Evolutionary conservation across 2,329 filamentous ascomycete genomes (phyloP).

Genomic region (Venturia carpophila): DNA sequence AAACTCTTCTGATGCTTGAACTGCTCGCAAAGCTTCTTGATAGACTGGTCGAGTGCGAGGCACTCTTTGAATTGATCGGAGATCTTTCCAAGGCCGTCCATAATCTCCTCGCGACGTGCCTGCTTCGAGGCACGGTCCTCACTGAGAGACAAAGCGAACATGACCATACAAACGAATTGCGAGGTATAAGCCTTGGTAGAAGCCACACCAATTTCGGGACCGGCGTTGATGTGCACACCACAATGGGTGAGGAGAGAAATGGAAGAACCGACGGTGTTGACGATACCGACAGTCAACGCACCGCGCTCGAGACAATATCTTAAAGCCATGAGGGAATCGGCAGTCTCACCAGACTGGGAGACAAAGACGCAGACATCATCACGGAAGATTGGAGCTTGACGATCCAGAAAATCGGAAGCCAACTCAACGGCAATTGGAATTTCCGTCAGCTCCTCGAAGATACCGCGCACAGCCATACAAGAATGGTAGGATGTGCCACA

Average conservation of each 20-base stretch:
- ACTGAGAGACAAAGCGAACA: constrained; percentile 94
- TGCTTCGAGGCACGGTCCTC: constrained; percentile 96
- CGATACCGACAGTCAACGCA: constrained; percentile 92
- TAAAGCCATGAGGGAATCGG: constrained; percentile 93
- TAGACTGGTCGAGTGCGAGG: constrained; percentile 80
- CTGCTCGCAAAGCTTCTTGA: constrained; percentile 89
- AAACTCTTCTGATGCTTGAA: constrained; percentile 98
- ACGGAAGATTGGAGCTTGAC: constrained; percentile 95
- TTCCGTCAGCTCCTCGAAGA: constrained; percentile 96
- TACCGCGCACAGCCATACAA: constrained; percentile 97
- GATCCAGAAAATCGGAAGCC: constrained; percentile 95
- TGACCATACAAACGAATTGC: constrained; percentile 99
- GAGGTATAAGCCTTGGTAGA: constrained; percentile 99
- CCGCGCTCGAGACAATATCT: constrained; percentile 97
- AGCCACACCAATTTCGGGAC: constrained; percentile 96
- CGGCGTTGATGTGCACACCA: constrained; percentile 98
- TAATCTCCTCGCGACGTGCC: constrained; percentile 87
- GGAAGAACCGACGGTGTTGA: constrained; percentile 97
- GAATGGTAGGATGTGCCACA: constrained; percentile 98
- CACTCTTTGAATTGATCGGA: constrained; percentile 89
- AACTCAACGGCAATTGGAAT: constrained; percentile 96
- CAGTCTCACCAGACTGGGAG: constrained; percentile 96
- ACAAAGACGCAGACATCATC: constrained; percentile 99
- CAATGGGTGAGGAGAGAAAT: constrained; percentile 99
- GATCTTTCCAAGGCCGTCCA: constrained; percentile 81